phyloP scores from a whole-genome alignment of 1,139 yeast genomes.

The Protomyces macrosporus region DNA sequence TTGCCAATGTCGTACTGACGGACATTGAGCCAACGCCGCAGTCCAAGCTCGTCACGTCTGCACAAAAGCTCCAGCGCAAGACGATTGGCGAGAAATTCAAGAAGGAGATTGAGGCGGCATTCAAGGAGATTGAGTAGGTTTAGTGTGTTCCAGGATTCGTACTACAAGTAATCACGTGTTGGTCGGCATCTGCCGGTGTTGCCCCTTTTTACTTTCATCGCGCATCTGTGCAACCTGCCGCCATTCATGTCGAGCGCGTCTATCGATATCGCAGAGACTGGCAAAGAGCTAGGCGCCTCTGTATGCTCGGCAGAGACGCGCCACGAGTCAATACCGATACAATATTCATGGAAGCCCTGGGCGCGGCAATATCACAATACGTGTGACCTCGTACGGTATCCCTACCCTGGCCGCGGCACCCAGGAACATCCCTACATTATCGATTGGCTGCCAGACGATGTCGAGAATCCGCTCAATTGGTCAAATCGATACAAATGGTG shows the following conservation, averaged over 20 bases:
- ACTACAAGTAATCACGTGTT: too few species aligned
- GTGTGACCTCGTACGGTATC: background rate
- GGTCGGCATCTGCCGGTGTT: too few species aligned
- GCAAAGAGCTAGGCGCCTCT: background rate
- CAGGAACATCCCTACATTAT: background rate
- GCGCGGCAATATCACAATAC: background rate
- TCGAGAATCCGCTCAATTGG: constrained; percentile 56
- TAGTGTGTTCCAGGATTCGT: too few species aligned
- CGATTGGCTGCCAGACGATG: constrained; percentile 43
- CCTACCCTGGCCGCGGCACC: background rate
- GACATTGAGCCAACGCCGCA: constrained; percentile 98
- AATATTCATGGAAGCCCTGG: background rate
- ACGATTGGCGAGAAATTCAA: constrained; percentile 60
- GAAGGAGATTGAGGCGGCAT: constrained; percentile 38
- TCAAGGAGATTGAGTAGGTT: constrained; percentile 33
- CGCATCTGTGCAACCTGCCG: too few species aligned
- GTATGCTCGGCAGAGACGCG: background rate
- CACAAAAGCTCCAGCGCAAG: constrained; percentile 93
- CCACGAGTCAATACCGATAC: background rate
- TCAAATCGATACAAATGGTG: constrained; percentile 37
- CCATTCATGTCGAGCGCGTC: too few species aligned
- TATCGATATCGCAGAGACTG: too few species aligned
- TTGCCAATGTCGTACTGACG: constrained; percentile 69
- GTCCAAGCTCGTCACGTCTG: constrained; percentile 87
- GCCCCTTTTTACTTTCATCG: too few species aligned